phyloP scores from a whole-genome alignment of 495 filamentous ascomycete genomes.

The Talaromyces wortmannii region DNA sequence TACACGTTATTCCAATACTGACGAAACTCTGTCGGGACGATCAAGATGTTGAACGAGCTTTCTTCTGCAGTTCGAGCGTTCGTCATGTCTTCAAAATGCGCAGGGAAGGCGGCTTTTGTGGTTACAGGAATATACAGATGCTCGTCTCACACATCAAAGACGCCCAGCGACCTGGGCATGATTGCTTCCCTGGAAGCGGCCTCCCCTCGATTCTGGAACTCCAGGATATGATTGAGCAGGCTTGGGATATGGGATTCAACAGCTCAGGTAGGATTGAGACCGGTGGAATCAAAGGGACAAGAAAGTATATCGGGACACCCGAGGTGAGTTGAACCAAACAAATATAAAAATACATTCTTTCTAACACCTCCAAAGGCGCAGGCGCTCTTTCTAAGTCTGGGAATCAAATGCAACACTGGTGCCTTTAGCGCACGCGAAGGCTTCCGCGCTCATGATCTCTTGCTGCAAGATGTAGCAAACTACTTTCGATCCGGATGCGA shows the following conservation, averaged over 20 bases:
- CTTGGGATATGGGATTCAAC: conserved; percentile 87
- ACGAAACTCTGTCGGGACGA: conserved; percentile 66
- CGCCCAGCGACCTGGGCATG: conserved; percentile 45
- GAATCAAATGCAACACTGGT: conserved; percentile 55
- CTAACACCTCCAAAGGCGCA: conserved; percentile 50
- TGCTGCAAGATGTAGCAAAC: conserved; percentile 61
- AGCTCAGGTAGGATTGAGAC: conserved; percentile 68
- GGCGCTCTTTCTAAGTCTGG: conserved; percentile 65
- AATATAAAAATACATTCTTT: not conserved
- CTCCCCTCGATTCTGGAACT: conserved; percentile 78
- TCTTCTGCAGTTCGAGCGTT: conserved; percentile 69
- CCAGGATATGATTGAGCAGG: conserved; percentile 83
- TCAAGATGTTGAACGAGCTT: conserved; percentile 55
- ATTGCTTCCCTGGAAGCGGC: conserved; percentile 46
- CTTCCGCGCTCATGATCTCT: conserved; percentile 40
- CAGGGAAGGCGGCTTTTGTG: conserved; percentile 86
- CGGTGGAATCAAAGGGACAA: conserved; percentile 77
- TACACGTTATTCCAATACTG: conserved; percentile 68
- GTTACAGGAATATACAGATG: conserved; percentile 98
- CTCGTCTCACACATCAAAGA: conserved; percentile 69
- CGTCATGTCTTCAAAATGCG: conserved; percentile 77
- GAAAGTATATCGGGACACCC: conserved; percentile 93
- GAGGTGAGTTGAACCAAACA: conserved; percentile 49
- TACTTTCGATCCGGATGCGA: conserved; percentile 59
- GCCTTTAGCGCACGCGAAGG: conserved; percentile 34